phyloP scores from a whole-genome alignment of 2,329 filamentous ascomycete genomes.

The Xylariales sp. region DNA sequence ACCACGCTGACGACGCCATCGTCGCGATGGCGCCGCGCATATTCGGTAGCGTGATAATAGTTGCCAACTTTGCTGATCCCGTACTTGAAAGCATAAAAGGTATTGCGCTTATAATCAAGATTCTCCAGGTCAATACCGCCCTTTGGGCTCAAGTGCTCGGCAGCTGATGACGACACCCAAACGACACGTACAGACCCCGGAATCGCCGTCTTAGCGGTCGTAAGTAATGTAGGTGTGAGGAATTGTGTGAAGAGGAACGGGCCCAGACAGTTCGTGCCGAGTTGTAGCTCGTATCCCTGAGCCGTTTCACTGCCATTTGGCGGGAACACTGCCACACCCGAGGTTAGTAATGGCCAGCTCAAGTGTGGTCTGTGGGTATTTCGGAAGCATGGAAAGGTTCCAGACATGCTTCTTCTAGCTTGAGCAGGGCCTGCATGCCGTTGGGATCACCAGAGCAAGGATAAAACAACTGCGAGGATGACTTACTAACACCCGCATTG shows the following conservation, averaged over 20 bases:
- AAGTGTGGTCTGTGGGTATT: too few species aligned
- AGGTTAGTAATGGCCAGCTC: slow-evolving; percentile 4
- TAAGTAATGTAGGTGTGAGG: slow-evolving; percentile 43
- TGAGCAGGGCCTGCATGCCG: background rate
- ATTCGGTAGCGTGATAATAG: slow-evolving; percentile 48
- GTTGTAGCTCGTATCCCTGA: slow-evolving; percentile 50
- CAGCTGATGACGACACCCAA: slow-evolving; percentile 48
- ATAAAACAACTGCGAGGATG: background rate
- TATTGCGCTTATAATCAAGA: slow-evolving; percentile 46
- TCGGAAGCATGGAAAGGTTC: background rate
- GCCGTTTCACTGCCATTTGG: slow-evolving; percentile 52
- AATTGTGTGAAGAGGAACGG: slow-evolving; percentile 49
- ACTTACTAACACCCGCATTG: slow-evolving; percentile 54
- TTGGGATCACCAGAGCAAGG: background rate
- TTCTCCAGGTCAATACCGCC: slow-evolving; percentile 49
- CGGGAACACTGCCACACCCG: slow-evolving; percentile 45
- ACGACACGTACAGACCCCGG: slow-evolving; percentile 46
- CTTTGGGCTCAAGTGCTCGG: slow-evolving; percentile 41
- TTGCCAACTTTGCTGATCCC: slow-evolving; percentile 49
- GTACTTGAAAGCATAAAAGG: slow-evolving; percentile 42
- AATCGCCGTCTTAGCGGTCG: slow-evolving; percentile 43
- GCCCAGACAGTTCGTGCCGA: slow-evolving; percentile 48
- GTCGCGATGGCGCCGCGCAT: slow-evolving; percentile 42
- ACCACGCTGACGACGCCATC: slow-evolving; percentile 47
- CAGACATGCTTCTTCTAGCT: background rate